Base-by-base conservation (phyloP, 768 basidiomycete genomes). In the Xerocomus potaroensis region DNA sequence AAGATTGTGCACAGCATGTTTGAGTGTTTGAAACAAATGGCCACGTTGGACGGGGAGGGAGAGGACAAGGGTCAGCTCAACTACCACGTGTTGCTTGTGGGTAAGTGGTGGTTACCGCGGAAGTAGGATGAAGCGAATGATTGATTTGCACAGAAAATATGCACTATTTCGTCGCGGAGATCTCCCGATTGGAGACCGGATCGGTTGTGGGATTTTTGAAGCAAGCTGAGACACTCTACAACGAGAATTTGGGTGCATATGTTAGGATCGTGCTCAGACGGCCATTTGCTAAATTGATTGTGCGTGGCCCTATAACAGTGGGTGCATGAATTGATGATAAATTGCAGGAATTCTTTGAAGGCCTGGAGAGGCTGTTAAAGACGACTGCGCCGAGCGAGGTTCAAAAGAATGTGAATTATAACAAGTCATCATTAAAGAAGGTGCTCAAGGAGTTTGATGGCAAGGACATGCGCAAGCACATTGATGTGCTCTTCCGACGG, bases 61-160 rank as follows among this genome's bases (percentile, higher is more conserved):
- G 95, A 98, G 61, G 94, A 93, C 65, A 98, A 98, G 67, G 93
- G 93, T 0, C 92, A 95, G 61, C 76, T 98, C 43, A 97, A 97
- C 65, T 96, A 91, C 54, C 92, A 96, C 62, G 91, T 97, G 55
- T 86, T 95, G 59, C 74, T 98, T 50, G 87, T 97, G 47, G 95
- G 95, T 94, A 59, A 58, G 87, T 66, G 27, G n/a, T 8, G 19
- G 4, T 27, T 5, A 27, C 11, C 8, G n/a, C 12, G 23, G 32
- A 12, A 29, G 2, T 15, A 6, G 15, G 31, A 26, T 26, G 23
- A 40, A 33, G 56, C 2, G 22, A 21, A n/a, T 48, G 47, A 51
- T 24, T 19, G 24, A 33, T 30, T 19, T 47, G 19, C 23, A 2
- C 61, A 98, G 95, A 96, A 68, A 98, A 98, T 62, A 96, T 95